Evolutionary conservation across 148 eudicot species (phyloP).

Genomic region (Dianthus caryophyllus): DNA sequence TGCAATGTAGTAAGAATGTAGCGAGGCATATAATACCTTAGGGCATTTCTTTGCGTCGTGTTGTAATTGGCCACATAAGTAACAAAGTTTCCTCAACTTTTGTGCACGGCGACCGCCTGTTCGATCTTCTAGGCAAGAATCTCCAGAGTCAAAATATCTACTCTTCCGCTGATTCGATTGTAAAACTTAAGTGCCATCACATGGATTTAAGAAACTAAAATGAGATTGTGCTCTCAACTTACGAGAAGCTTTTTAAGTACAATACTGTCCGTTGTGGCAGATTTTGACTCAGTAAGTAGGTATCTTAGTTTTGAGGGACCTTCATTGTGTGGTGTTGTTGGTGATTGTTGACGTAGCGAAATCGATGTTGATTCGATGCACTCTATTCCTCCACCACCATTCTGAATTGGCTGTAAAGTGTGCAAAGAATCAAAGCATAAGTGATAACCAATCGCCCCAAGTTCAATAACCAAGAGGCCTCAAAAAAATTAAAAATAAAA

Average conservation of each 20-base stretch:
- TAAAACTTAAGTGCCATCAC: not conserved
- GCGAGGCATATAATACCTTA: slow-evolving; percentile 24
- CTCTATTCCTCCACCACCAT: slow-evolving; percentile 15
- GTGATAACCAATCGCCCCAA: not conserved
- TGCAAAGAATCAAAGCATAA: not conserved
- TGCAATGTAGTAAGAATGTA: not conserved
- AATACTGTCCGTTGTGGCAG: slow-evolving; percentile 15
- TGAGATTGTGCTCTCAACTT: slow-evolving; percentile 20
- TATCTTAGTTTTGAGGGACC: slow-evolving; percentile 5
- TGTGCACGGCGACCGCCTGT: not conserved
- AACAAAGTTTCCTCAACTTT: slow-evolving; percentile 29
- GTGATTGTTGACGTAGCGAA: not conserved
- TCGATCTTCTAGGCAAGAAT: slow-evolving; percentile 10
- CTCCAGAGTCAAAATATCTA: slow-evolving; percentile 33
- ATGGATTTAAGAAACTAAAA: not conserved
- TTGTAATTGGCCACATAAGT: slow-evolving; percentile 25
- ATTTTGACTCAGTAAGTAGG: slow-evolving; percentile 6
- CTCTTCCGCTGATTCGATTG: slow-evolving; percentile 22
- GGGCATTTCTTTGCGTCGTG: slow-evolving; percentile 31
- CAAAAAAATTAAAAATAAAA: too few species aligned
- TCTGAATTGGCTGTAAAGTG: slow-evolving; percentile 4
- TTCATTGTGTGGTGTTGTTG: not conserved
- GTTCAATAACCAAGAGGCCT: not conserved
- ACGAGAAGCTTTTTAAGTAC: slow-evolving; percentile 34
- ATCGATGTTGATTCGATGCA: not conserved